These are phyloP conservation scores for Castanospermum australe DNA, from an alignment of 306 rosid genomes.

Conservation along the genomic window DNA sequence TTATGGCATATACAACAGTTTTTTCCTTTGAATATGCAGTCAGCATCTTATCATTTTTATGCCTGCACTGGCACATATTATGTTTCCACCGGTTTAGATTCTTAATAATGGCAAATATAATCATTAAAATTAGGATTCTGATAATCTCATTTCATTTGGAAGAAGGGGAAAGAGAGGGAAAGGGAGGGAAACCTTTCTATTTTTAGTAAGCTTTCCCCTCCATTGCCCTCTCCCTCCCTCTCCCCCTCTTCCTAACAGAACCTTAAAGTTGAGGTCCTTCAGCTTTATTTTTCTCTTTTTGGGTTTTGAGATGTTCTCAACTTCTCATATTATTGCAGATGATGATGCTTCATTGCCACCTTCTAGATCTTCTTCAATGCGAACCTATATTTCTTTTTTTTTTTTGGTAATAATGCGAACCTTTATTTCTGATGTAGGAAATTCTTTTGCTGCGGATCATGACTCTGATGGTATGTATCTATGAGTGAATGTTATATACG, in stretches of 20 bases:
- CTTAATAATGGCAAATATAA: background rate
- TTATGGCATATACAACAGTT: background rate
- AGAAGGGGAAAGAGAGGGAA: background rate
- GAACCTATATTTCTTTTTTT: slow-evolving; percentile 29
- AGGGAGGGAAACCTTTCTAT: background rate
- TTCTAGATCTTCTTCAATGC: slow-evolving; percentile 50
- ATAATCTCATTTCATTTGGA: slow-evolving; percentile 2
- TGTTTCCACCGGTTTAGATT: slow-evolving; percentile 3
- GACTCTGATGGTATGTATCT: slow-evolving; percentile 62
- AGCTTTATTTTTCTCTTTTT: slow-evolving; percentile 21
- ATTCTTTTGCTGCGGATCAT: slow-evolving; percentile 48
- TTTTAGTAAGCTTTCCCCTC: background rate
- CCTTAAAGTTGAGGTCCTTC: slow-evolving; percentile 4
- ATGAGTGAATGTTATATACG: background rate
- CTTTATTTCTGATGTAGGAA: slow-evolving; percentile 48
- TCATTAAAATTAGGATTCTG: background rate
- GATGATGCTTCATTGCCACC: slow-evolving; percentile 50
- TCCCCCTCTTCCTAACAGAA: background rate
- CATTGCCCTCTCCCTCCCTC: background rate
- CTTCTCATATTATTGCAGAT: slow-evolving; percentile 47
- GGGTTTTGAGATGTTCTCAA: slow-evolving; percentile 16
- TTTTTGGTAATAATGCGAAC: too few species aligned
- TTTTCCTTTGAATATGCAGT: background rate
- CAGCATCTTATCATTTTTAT: slow-evolving; percentile 4
- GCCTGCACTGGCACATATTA: background rate